These are phyloP conservation scores for Boletus huronensis DNA, from an alignment of 768 basidiomycete species.

Conservation along the genomic window DNA sequence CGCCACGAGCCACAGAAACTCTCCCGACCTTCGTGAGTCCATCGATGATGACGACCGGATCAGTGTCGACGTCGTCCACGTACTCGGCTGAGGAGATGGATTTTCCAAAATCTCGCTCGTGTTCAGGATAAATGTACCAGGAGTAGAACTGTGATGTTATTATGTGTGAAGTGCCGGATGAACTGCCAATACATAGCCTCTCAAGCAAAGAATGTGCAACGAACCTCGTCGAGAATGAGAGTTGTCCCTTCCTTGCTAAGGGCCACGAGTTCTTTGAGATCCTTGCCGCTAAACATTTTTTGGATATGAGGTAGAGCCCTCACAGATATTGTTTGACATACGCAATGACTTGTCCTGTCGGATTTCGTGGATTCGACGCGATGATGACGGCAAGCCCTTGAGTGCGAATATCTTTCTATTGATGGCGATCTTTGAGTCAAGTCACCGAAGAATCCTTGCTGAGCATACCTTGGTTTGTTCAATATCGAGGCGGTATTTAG, in stretches of 20 bases:
- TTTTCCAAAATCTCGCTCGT: constrained; percentile 67
- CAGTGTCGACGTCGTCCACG: constrained; percentile 83
- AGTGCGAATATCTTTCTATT: constrained; percentile 70
- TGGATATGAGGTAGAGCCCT: constrained; percentile 6
- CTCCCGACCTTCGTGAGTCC: constrained; percentile 79
- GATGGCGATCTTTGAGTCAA: not conserved
- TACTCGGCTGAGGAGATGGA: constrained; percentile 81
- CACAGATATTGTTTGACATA: constrained; percentile 27
- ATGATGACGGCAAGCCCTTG: constrained; percentile 85
- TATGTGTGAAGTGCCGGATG: not conserved
- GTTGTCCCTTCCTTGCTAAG: constrained; percentile 78
- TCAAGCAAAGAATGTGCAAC: constrained; percentile 2
- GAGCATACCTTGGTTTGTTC: constrained; percentile 64
- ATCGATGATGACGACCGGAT: constrained; percentile 82
- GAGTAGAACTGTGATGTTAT: constrained; percentile 69
- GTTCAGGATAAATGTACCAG: constrained; percentile 90
- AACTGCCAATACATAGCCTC: not conserved
- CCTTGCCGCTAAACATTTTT: constrained; percentile 55
- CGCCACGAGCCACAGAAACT: not conserved
- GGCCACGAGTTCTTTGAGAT: constrained; percentile 75
- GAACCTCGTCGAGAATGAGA: constrained; percentile 78
- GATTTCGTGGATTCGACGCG: constrained; percentile 94
- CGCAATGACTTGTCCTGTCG: constrained; percentile 87
- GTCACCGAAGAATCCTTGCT: not conserved
- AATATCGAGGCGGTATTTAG: constrained; percentile 74